Conservation (phyloP, 192 early-diverging fungal species). For the Linnemannia schmuckeri region DNA sequence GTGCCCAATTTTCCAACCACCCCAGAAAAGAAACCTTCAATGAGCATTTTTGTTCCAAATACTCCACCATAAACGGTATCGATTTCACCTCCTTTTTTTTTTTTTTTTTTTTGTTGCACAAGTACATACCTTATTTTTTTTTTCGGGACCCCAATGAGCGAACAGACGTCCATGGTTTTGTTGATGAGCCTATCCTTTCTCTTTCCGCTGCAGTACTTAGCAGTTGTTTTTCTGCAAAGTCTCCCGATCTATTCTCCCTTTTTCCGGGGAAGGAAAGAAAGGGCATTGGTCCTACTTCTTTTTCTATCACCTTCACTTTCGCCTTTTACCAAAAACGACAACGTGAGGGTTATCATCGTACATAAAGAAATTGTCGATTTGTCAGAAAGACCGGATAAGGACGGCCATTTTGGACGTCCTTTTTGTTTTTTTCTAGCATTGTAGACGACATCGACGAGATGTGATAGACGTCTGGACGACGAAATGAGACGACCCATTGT, state of each 20-base stretch:
- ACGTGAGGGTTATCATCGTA: neutral
- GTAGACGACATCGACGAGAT: too few species aligned
- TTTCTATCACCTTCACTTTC: neutral
- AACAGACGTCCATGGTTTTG: neutral
- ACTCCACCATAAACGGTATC: neutral
- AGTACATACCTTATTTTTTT: neutral
- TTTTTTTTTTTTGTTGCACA: neutral
- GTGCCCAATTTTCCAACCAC: neutral
- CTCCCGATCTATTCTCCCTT: neutral
- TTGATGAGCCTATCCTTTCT: neutral
- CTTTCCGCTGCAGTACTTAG: neutral
- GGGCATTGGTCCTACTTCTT: neutral
- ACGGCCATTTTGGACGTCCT: neutral
- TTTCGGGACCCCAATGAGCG: neutral
- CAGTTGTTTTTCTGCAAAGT: neutral
- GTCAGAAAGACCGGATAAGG: neutral
- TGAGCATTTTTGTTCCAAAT: neutral
- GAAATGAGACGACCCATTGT: too few species aligned
- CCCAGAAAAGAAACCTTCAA: neutral
- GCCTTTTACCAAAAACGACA: neutral
- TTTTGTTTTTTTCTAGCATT: conserved; percentile 5
- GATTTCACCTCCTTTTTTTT: neutral
- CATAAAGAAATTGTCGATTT: neutral
- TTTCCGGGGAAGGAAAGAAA: neutral
- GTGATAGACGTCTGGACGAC: too few species aligned